These are phyloP conservation scores for Candida gigantensis DNA, from an alignment of 1,139 yeast species.

Conservation along the genomic window DNA sequence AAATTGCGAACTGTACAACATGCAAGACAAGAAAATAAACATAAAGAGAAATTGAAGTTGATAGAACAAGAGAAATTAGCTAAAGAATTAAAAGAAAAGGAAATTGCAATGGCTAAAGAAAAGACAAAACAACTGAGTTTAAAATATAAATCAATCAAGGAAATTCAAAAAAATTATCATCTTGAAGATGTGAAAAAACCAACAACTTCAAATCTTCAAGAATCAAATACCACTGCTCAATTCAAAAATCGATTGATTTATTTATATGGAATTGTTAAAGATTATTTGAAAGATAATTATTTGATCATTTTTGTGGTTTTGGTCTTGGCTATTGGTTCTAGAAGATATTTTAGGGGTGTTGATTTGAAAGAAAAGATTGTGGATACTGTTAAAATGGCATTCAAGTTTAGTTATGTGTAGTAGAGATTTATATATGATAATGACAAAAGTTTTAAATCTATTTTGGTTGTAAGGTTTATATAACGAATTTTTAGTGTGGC, in stretches of 20 bases:
- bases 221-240: too few relatives aligned
- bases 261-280: slow-evolving; percentile 19
- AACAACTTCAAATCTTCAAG: background rate
- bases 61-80: slow-evolving; percentile 23
- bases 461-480: too few relatives aligned
- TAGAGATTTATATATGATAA: background rate
- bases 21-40: too few relatives aligned
- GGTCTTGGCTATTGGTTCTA: slow-evolving; percentile 22
- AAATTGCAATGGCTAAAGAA: slow-evolving; percentile 18
- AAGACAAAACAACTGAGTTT: slow-evolving; percentile 27
- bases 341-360: slow-evolving; percentile 24
- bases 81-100: slow-evolving; percentile 23
- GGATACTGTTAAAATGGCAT: slow-evolving; percentile 48
- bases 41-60: too few relatives aligned
- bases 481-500: too few relatives aligned
- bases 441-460: too few relatives aligned
- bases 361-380: slow-evolving; percentile 32
- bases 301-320: slow-evolving; percentile 29
- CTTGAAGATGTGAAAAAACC: slow-evolving; percentile 11
- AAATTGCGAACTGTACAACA: slow-evolving; percentile 22
- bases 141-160: slow-evolving; percentile 36
- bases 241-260: slow-evolving; percentile 21
- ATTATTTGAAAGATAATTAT: slow-evolving; percentile 31
- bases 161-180: slow-evolving; percentile 19
- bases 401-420: slow-evolving; percentile 42